A percentile compares a stretch with the other conserved stretches of the same genome.
phyloP scores from a whole-genome alignment of 2,329 filamentous ascomycete species.

The Alternaria infectoria region DNA sequence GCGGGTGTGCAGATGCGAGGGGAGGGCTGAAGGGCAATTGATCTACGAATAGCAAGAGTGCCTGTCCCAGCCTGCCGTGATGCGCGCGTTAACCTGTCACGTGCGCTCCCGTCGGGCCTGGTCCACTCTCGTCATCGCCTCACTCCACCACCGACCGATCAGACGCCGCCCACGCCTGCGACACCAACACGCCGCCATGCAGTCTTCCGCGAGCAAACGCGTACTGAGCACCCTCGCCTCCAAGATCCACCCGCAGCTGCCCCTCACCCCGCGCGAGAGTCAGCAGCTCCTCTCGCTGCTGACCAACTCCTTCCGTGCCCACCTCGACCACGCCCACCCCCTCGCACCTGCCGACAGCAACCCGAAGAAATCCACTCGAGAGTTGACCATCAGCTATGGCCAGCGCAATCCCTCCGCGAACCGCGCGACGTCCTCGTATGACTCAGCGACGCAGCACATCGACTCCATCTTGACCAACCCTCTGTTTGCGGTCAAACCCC shows the following conservation, averaged over 20 bases:
- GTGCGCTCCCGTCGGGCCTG: constrained; percentile 11
- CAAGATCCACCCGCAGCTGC: constrained; percentile 60
- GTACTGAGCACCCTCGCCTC: constrained; percentile 53
- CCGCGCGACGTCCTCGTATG: constrained; percentile 43
- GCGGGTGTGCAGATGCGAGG: constrained; percentile 15
- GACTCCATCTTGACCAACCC: constrained; percentile 60
- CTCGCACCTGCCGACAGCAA: constrained; percentile 16
- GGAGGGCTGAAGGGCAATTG: constrained; percentile 14
- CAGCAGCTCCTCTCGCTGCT: constrained; percentile 65
- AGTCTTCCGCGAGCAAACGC: constrained; percentile 53
- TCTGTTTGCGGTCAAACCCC: constrained; percentile 50
- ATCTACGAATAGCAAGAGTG: constrained; percentile 8
- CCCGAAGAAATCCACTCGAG: neutral
- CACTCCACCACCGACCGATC: neutral
- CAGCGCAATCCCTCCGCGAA: constrained; percentile 12
- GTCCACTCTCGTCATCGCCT: constrained; percentile 17
- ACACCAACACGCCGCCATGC: constrained; percentile 52
- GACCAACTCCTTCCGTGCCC: constrained; percentile 67
- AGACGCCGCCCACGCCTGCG: constrained; percentile 1
- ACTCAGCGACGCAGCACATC: constrained; percentile 54
- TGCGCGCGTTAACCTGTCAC: constrained; percentile 17
- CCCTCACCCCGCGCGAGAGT: constrained; percentile 64
- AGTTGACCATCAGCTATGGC: constrained; percentile 9
- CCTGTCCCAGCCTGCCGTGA: constrained; percentile 12
- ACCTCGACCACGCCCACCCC: constrained; percentile 66